These are phyloP conservation scores for Aegilops sharonensis DNA, from an alignment of 176 grass and related monocot genomes.

Conservation along the genomic window DNA sequence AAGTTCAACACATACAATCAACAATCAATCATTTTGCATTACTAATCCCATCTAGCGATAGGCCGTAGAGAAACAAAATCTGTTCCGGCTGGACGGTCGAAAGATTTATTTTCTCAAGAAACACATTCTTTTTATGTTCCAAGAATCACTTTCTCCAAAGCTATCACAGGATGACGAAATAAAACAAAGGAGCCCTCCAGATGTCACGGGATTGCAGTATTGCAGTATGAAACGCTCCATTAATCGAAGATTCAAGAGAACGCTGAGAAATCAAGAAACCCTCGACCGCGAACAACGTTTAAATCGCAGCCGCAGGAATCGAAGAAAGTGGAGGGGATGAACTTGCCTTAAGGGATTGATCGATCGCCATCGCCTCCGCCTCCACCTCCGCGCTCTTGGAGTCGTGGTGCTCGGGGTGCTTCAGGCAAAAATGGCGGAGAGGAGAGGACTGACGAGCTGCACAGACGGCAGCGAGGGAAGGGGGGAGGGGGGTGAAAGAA, in stretches of 20 bases:
- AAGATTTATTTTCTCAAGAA: not conserved
- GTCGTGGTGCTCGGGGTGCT: not conserved
- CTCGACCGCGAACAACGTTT: not conserved
- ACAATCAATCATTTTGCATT: not conserved
- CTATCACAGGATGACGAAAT: not conserved
- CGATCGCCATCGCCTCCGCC: conserved; percentile 26
- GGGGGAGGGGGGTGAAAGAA: not conserved
- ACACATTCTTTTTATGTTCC: not conserved
- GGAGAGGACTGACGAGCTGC: not conserved
- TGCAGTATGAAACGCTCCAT: not conserved
- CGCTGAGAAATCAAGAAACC: not conserved
- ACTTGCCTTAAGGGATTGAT: conserved; percentile 22
- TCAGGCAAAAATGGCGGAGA: not conserved
- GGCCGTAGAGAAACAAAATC: not conserved
- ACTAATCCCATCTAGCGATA: not conserved
- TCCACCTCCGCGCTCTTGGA: not conserved
- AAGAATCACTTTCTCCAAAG: not conserved
- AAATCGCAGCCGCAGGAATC: not conserved
- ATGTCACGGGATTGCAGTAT: not conserved
- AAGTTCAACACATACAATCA: not conserved
- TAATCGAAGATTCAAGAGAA: not conserved
- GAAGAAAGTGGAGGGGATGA: not conserved
- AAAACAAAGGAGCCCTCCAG: not conserved
- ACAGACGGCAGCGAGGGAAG: not conserved
- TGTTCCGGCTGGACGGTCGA: too few relatives aligned